These are phyloP conservation scores for Phoma sp. DNA, from an alignment of 2,329 filamentous ascomycete genomes.

Conservation along the genomic window DNA sequence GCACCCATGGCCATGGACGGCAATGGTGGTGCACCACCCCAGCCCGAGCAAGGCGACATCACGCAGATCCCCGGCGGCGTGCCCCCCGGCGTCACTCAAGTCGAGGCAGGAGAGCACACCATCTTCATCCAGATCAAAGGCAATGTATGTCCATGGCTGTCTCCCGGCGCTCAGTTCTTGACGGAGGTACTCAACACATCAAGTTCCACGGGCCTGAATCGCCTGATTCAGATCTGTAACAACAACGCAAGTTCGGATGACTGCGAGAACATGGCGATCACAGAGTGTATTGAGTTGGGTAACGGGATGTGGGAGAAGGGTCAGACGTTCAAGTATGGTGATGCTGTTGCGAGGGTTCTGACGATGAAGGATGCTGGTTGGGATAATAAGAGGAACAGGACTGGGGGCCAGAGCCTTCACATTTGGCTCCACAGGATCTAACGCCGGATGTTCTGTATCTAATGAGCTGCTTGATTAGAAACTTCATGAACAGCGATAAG, in stretches of 20 bases:
- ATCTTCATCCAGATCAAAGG: constrained; percentile 38
- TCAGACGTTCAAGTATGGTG: constrained; percentile 41
- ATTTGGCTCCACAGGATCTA: constrained; percentile 39
- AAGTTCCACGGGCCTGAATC: constrained; percentile 35
- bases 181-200: constrained; percentile 34
- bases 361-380: constrained; percentile 42
- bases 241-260: constrained; percentile 25
- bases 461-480: background rate
- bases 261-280: constrained; percentile 39
- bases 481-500: background rate
- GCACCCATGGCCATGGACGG: constrained; percentile 32
- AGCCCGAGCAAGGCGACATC: constrained; percentile 33
- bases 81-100: constrained; percentile 32
- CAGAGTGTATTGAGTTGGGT: constrained; percentile 44
- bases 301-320: constrained; percentile 46
- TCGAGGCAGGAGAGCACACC: constrained; percentile 35
- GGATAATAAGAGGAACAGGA: constrained; percentile 41
- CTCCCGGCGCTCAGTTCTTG: constrained; percentile 31
- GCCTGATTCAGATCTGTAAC: constrained; percentile 39
- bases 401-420: constrained; percentile 35
- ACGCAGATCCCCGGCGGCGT: constrained; percentile 36
- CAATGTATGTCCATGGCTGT: constrained; percentile 39
- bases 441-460: background rate
- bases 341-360: constrained; percentile 39
- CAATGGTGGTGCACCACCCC: constrained; percentile 25